Evolutionary conservation across 1,284 basidiomycete genomes (phyloP).

Genomic region (Xanthoconium separans): DNA sequence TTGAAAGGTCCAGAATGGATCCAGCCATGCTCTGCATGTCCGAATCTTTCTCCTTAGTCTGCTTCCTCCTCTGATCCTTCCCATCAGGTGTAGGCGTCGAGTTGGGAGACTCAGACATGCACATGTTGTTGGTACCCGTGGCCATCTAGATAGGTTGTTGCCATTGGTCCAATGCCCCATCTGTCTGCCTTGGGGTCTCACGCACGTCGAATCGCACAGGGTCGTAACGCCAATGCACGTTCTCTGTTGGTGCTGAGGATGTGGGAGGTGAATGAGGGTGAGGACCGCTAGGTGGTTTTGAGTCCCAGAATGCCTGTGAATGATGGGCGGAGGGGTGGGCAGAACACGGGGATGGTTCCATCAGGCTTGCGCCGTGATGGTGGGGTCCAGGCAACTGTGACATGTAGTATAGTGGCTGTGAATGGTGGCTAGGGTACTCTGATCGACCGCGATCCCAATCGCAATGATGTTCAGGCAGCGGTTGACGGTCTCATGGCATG

Average conservation of each 20-base stretch:
- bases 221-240: constrained; percentile 35
- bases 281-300: constrained; percentile 31
- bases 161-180: constrained; percentile 24
- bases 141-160: constrained; percentile 24
- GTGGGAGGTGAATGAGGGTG: constrained; percentile 27
- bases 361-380: constrained; percentile 38
- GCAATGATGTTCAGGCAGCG: constrained; percentile 40
- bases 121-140: constrained; percentile 19
- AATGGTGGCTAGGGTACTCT: constrained; percentile 44
- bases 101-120: constrained; percentile 44
- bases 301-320: constrained; percentile 30
- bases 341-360: constrained; percentile 54
- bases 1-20: constrained; percentile 32
- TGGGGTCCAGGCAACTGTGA: constrained; percentile 32
- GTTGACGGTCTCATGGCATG: constrained; percentile 54
- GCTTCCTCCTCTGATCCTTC: constrained; percentile 32
- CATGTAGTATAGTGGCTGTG: constrained; percentile 32
- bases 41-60: constrained; percentile 40
- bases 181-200: constrained; percentile 30
- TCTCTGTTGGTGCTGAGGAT: constrained; percentile 18
- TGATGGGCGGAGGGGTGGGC: constrained; percentile 36
- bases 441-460: constrained; percentile 54
- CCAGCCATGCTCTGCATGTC: constrained; percentile 35
- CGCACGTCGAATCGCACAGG: constrained; percentile 31
- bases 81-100: constrained; percentile 32